Evolutionary conservation across 257 asterid species (phyloP), one percentile per base, ranked within the genome.

Genomic region (Lithospermum erythrorhizon): DNA sequence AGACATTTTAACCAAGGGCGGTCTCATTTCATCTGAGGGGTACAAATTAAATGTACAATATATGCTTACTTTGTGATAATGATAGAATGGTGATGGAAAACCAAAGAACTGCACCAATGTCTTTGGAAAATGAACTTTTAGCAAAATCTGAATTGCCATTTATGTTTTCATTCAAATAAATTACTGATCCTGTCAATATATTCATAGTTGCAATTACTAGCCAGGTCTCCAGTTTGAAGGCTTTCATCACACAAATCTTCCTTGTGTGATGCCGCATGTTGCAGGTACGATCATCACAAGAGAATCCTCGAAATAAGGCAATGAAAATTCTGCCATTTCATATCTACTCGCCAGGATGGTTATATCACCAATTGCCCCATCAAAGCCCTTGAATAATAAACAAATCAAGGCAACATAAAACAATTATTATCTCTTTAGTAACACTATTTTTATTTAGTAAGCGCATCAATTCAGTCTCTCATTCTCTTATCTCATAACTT

Each of bases 281-380:
- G 20, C 82, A 6, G 74, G 66, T 61, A 82, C 95, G 30, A 87
- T 79, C 95, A 83, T 83, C 49, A 75, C 82, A 57, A 87, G 70
- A 62, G 83, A 87, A 18, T 79, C 73, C 13, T 79, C 90, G 4
- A 82, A 56, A 55, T 84, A 87, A 6, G 94, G 94, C 63, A 76
- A 83, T 20, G 95, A 61, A 64, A 87, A 87, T 10, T 71, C 83
- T 4, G 70, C 87, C 21, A 53, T 21, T 56, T 49, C 66, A 25
- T 66, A 82, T 1, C 94, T 84, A n/a, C 84, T 75, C 0, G 86
- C 85, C 73, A 81, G 55, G 65, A 84, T 82, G 30, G 62, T 78
- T 2, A 70, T 81, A 30, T 82, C 95, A 2, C 90, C 95, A 9
- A 82, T 90, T 3, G 82, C 87, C 54, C 79, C 90, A 69, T 82